phyloP scores from a whole-genome alignment of 1,284 basidiomycete species.

The Anthracocystis panici-leucophaei region DNA sequence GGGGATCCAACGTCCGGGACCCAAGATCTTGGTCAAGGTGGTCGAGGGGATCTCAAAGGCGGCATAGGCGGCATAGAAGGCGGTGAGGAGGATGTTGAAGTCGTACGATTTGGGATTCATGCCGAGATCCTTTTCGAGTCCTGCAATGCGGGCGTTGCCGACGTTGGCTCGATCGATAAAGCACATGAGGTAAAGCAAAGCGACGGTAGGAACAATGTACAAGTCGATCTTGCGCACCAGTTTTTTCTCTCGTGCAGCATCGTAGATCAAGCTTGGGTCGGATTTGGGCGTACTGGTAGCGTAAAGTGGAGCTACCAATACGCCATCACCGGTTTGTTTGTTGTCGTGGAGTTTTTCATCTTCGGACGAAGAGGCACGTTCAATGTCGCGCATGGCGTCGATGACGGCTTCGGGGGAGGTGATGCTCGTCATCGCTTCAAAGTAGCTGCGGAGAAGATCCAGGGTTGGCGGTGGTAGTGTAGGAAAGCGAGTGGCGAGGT shows the following conservation, averaged over 20 bases:
- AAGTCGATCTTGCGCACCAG: conserved; percentile 63
- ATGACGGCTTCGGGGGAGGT: conserved; percentile 23
- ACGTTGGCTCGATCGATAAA: conserved; percentile 52
- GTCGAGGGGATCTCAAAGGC: conserved; percentile 75
- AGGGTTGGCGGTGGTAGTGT: neutral
- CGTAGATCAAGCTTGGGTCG: conserved; percentile 71
- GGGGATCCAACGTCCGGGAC: conserved; percentile 70
- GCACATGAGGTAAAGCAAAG: conserved; percentile 48
- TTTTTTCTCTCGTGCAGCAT: conserved; percentile 40
- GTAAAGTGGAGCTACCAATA: conserved; percentile 23
- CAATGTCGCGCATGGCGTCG: conserved; percentile 31
- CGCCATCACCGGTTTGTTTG: neutral
- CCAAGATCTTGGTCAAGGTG: conserved; percentile 73
- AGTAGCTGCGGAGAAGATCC: neutral
- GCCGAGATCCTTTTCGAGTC: conserved; percentile 54
- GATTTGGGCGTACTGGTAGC: conserved; percentile 17
- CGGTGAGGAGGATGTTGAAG: conserved; percentile 62
- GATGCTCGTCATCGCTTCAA: conserved; percentile 23
- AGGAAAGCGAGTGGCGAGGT: neutral
- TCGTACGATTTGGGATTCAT: conserved; percentile 53
- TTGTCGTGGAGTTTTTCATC: conserved; percentile 27
- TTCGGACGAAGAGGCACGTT: conserved; percentile 35
- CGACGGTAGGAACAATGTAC: conserved; percentile 56
- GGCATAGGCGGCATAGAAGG: conserved; percentile 53
- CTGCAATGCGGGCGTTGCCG: conserved; percentile 62